Percentiles rank a stretch among this genome's conserved stretches.
These are phyloP conservation scores for Clonostachys byssicola DNA, from an alignment of 2,329 filamentous ascomycete genomes.

Conservation along the genomic window DNA sequence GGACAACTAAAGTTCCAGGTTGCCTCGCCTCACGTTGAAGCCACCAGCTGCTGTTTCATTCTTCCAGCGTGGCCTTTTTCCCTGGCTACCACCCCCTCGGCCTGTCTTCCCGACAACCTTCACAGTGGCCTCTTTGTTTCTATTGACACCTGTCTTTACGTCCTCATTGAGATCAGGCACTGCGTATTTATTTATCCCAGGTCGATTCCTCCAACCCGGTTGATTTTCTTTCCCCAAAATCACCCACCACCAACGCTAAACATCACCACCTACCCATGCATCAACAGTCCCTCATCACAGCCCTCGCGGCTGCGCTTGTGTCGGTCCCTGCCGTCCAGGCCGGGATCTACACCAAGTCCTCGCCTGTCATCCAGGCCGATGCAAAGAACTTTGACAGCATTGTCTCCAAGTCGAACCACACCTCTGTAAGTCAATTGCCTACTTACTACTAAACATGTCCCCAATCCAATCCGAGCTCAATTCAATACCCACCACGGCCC, in stretches of 20 bases:
- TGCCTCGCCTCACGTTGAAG: no score
- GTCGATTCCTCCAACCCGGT: no score
- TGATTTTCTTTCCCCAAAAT: no score
- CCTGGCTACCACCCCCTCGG: neutral
- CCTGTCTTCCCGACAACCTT: neutral
- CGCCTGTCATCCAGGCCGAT: slow-evolving; percentile 79
- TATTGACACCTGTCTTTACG: neutral
- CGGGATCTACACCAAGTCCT: slow-evolving; percentile 80
- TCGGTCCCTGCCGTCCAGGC: slow-evolving; percentile 62
- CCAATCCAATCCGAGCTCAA: neutral
- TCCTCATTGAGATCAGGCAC: no score
- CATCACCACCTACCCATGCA: slow-evolving; percentile 38
- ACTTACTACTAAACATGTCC: neutral
- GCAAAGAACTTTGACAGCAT: slow-evolving; percentile 75
- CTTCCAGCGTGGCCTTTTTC: slow-evolving; percentile 41
- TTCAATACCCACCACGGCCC: neutral
- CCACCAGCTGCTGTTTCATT: neutral
- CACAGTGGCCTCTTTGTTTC: neutral
- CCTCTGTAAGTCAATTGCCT: slow-evolving; percentile 61
- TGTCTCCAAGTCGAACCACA: slow-evolving; percentile 86
- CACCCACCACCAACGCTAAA: no score
- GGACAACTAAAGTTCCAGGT: no score
- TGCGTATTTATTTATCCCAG: no score
- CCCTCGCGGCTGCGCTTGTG: slow-evolving; percentile 55
- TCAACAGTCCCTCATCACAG: slow-evolving; percentile 40